Base-by-base conservation (phyloP, 169 alveolate species). In the Hammondia hammondi region DNA sequence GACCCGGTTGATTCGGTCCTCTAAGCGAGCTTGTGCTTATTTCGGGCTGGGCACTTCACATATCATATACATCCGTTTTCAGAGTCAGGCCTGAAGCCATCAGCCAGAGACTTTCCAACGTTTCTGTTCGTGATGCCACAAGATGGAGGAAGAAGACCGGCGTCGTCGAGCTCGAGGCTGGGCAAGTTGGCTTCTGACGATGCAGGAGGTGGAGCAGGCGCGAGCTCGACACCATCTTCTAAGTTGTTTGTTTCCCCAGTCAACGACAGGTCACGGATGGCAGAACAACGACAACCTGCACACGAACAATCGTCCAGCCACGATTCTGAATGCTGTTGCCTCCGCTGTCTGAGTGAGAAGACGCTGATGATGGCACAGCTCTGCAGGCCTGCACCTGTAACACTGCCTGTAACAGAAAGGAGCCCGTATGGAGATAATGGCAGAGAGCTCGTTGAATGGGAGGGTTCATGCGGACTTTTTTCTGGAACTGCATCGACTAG, bases 361-460 rank as follows among this genome's bases (percentile, higher is more conserved):
- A 77, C 87, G 87, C 87, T 77, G 43, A 6, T 39, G 87, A 32
- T 77, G 56, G 87, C 87, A 17, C 48, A 39, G 56, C 87, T 77
- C 27, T 37, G 87, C 27, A 32, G 87, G 29, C 46, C 87, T 12
- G 46, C 87, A 19, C 32, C 87, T 32, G 46, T 77, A 17, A 24
- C 87, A 4, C 48, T 12, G 27, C 5, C 87, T 6, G 48, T 39
- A 24, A n/a, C 29, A 29, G 87, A 39, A 7, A 24, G 32, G 27
- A 77, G 4, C 21, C 48, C 35, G 0, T 27, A 0, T 27, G 77
- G 32, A 21, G 32, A 27, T 17, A 29, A 17, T 67, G 27, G 77
- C 10, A 27, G 32, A 67, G 24, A 67, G 5, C 12, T 52, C 19
- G 77, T 4, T 21, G 77, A 27, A 67, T 67, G 77, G 77, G 77